A percentile compares a stretch with the other conserved stretches of the same genome.
Conservation (phyloP, 371 early-diverging fungal species). For the Circinella umbellata region DNA sequence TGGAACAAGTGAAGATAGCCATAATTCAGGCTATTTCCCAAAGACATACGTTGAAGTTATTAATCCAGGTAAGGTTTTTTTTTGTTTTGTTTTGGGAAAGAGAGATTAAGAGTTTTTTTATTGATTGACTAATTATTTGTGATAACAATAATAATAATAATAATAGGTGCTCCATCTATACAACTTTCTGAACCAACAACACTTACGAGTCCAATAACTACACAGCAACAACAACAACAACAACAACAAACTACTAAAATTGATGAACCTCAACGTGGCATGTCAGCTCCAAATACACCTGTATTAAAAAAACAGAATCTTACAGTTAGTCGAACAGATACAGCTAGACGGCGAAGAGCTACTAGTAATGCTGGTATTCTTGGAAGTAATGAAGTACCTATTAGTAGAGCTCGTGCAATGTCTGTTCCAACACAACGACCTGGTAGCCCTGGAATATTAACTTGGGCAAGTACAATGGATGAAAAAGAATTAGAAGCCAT, state of each 20-base stretch:
- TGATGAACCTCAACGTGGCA: slow-evolving; percentile 11
- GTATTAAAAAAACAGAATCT: slow-evolving; percentile 44
- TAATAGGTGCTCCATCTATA: neutral
- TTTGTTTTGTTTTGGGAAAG: too few species aligned
- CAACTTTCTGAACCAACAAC: neutral
- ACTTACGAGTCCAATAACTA: neutral
- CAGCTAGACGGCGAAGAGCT: slow-evolving; percentile 44
- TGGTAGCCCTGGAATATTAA: slow-evolving; percentile 29
- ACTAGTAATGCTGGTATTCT: slow-evolving; percentile 46
- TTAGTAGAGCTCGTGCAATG: slow-evolving; percentile 11
- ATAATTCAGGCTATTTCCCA: slow-evolving; percentile 46
- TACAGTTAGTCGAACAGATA: slow-evolving; percentile 30
- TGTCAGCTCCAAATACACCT: slow-evolving; percentile 50
- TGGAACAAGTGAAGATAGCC: slow-evolving; percentile 44
- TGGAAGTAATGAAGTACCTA: slow-evolving; percentile 12
- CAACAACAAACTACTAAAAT: neutral
- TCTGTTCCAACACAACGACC: slow-evolving; percentile 24
- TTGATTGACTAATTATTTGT: neutral
- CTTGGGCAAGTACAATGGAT: slow-evolving; percentile 56
- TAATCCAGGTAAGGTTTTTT: slow-evolving; percentile 28
- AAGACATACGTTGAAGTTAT: slow-evolving; percentile 46
- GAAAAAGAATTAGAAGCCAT: slow-evolving; percentile 40
- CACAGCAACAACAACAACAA: neutral
- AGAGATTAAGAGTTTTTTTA: neutral
- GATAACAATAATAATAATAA: neutral